Conservation (phyloP, 2,329 filamentous ascomycete genomes). For the Penicillium italicum region DNA sequence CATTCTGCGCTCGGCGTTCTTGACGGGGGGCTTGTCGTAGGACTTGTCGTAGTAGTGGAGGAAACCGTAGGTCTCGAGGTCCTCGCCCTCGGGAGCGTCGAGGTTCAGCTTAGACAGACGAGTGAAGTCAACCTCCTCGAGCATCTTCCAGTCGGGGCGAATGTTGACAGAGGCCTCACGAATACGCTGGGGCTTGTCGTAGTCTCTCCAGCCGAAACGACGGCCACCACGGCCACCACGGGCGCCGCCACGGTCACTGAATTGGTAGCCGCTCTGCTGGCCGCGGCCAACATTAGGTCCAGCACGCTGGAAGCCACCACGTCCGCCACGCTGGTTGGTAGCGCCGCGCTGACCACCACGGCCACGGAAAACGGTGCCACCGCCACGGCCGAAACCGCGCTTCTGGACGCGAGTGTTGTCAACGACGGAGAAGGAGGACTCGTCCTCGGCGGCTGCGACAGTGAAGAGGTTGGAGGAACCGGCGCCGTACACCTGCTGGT, state of each 20-base stretch:
- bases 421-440: conserved; percentile 95
- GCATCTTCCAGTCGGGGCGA: conserved; percentile 88
- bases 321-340: conserved; percentile 65
- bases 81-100: conserved; percentile 90
- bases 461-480: conserved; percentile 84
- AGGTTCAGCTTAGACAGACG: conserved; percentile 92
- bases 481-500: conserved; percentile 95
- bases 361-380: conserved; percentile 83
- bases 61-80: conserved; percentile 93
- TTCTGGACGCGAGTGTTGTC: conserved; percentile 91
- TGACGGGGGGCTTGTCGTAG: conserved; percentile 90
- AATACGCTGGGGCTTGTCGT: conserved; percentile 95
- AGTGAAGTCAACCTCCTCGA: conserved; percentile 99
- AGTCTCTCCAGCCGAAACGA: conserved; percentile 97
- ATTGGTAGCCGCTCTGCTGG: conserved; percentile 58
- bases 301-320: conserved; percentile 70
- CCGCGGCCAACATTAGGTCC: conserved; percentile 60
- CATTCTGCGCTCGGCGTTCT: conserved; percentile 82
- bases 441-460: conserved; percentile 87
- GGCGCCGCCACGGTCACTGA: conserved; percentile 65
- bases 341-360: conserved; percentile 69
- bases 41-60: conserved; percentile 96
- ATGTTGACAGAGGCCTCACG: conserved; percentile 95
- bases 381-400: conserved; percentile 77
- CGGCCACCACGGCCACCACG: conserved; percentile 70